These are phyloP conservation scores for Panicum miliaceum DNA, from an alignment of 176 grass and related monocot genomes.

Conservation along the genomic window DNA sequence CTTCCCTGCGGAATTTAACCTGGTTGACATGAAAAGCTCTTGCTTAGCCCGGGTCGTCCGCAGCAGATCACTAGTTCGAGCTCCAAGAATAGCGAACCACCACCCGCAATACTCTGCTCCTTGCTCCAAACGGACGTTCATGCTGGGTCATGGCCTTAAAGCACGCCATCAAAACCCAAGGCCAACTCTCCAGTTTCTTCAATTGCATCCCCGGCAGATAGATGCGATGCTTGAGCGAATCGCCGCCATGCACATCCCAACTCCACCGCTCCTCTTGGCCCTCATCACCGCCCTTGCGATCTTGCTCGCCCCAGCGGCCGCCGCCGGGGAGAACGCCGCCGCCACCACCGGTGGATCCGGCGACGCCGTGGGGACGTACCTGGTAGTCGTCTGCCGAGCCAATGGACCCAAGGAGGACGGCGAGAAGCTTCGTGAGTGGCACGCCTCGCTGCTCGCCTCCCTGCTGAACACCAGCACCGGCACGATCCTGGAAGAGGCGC, in stretches of 20 bases:
- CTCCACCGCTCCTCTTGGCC: not conserved
- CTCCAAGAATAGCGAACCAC: slow-evolving; percentile 30
- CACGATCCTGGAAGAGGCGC: slow-evolving; percentile 21
- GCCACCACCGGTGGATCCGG: not conserved
- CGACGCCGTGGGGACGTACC: slow-evolving; percentile 22
- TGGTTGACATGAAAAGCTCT: no score
- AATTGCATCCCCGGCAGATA: not conserved
- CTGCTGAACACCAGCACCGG: slow-evolving; percentile 40
- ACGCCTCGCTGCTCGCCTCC: slow-evolving; percentile 50
- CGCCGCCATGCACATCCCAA: not conserved
- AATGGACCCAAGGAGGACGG: slow-evolving; percentile 25
- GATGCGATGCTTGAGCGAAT: not conserved
- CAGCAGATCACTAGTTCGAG: not conserved
- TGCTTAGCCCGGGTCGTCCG: not conserved
- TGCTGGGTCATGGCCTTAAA: not conserved
- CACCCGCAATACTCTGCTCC: slow-evolving; percentile 14
- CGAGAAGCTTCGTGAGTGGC: slow-evolving; percentile 33
- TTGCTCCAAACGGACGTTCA: not conserved
- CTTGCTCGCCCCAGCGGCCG: not conserved
- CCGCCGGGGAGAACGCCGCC: not conserved
- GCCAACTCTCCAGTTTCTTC: not conserved
- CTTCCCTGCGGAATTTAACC: no score
- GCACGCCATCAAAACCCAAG: not conserved
- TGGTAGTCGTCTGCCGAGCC: slow-evolving; percentile 45
- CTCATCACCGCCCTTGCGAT: not conserved